Evolutionary conservation across 306 rosid species (phyloP), one percentile per base, ranked within the genome.

Genomic region (Gleditsia sinensis): DNA sequence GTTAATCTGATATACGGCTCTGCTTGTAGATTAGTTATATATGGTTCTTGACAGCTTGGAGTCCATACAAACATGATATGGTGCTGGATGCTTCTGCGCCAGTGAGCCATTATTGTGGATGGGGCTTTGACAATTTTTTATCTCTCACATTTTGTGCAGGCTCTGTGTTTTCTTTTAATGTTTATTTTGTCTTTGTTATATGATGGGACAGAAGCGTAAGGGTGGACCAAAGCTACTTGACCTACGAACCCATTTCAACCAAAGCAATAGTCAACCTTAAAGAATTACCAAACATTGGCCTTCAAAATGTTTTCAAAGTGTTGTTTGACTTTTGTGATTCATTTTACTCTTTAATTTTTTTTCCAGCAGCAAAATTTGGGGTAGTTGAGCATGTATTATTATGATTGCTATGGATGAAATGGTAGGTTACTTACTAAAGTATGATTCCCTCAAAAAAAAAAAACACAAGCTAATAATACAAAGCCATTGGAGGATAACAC

Each of bases 191-290:
- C 90, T 19, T 73, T 86, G 67, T 84, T 84, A 79, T 66, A 46
- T 83, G 86, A 85, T 83, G 83, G 77, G 86, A 87, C 64, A 69
- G 86, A 76, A 76, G 82, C 79, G 68, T 72, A 78, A 36, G 28
- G 67, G 67, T 61, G 67, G 67, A 34, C 67, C 93, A 75, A 74
- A 66, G 75, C 85, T 71, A 78, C 86, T 84, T 81, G 85, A 81
- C 76, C 83, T 78, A 73, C 62, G 65, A 79, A 62, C 67, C 54
- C 57, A 80, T 79, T 87, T 84, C 87, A 87, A 84, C 88, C 50
- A 78, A 70, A 71, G 82, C 83, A 85, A 72, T 69, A 83, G 97
- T 91, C 96, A 91, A 89, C 93, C 85, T 81, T 86, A 82, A 85
- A 84, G 76, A 88, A 86, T 57, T 75, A 54, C 11, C 16, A 34